phyloP scores from a whole-genome alignment of 106 monocot genomes.

The Acorus calamus region DNA sequence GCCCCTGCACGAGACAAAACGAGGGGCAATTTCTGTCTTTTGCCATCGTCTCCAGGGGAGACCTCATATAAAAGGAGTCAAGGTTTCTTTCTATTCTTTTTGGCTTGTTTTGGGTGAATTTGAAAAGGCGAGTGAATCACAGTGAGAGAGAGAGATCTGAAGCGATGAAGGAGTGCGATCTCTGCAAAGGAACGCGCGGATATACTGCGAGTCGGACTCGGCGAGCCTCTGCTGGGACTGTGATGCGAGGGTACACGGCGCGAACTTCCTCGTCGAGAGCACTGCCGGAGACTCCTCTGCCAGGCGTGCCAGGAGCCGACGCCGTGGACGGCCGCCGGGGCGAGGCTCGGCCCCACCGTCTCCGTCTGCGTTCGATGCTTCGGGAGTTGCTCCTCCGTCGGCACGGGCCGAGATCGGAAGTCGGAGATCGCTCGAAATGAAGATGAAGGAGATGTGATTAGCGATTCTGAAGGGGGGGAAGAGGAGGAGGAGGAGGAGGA shows the following conservation, averaged over 20 bases:
- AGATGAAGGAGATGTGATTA: not conserved
- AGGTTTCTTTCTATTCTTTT: no score
- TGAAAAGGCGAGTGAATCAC: no score
- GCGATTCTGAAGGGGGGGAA: not conserved
- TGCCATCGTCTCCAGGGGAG: no score
- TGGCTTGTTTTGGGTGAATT: no score
- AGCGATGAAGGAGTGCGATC: conserved; percentile 30
- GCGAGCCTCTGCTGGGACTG: conserved; percentile 89
- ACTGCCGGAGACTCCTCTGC: conserved; percentile 60
- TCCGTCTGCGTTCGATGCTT: conserved; percentile 50
- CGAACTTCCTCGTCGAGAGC: conserved; percentile 80
- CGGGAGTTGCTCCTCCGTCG: no score
- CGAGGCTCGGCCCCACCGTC: conserved; percentile 38
- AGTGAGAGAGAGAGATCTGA: no score
- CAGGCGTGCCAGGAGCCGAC: conserved; percentile 41
- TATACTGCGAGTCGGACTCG: conserved; percentile 70
- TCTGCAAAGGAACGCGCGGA: conserved; percentile 35
- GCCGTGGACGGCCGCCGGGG: conserved; percentile 54
- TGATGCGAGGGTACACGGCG: conserved; percentile 70
- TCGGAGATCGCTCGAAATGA: not conserved
- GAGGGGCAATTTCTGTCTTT: no score
- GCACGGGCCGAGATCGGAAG: not conserved
- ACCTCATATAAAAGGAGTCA: no score
- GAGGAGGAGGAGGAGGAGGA: conserved; percentile 20
- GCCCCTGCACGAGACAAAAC: no score